These are phyloP conservation scores for Dujonia santamariae DNA, from an alignment of 1,139 yeast species.

Conservation along the genomic window DNA sequence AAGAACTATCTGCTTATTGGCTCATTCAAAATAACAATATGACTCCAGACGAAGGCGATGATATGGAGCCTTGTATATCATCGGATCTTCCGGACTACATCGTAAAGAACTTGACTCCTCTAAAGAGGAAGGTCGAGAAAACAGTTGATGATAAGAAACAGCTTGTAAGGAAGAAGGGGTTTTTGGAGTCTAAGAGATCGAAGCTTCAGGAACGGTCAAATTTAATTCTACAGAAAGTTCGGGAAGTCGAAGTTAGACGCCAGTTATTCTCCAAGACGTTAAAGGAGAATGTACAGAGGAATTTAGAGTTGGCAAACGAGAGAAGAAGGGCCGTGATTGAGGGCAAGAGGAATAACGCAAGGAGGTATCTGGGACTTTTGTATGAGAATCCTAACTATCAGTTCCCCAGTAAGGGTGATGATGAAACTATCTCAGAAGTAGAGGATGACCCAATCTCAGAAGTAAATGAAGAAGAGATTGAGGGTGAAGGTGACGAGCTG, in stretches of 20 bases:
- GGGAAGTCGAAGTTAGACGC: constrained; percentile 12
- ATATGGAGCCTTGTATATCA: constrained; percentile 2
- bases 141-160: constrained; percentile 3
- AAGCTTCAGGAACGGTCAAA: constrained; percentile 15
- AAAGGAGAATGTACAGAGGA: constrained; percentile 11
- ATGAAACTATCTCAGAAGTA: no score
- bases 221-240: constrained; percentile 13
- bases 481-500: no score
- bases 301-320: constrained; percentile 15
- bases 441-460: no score
- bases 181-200: constrained; percentile 10
- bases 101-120: constrained; percentile 18
- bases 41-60: background rate
- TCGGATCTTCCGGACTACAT: constrained; percentile 15
- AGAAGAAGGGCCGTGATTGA: constrained; percentile 17
- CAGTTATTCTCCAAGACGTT: constrained; percentile 9
- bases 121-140: constrained; percentile 8
- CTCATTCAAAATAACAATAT: no score
- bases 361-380: constrained; percentile 3
- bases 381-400: background rate
- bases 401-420: no score
- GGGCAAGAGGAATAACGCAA: constrained; percentile 15
- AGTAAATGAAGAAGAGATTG: no score
- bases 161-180: constrained; percentile 6
- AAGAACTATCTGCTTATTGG: no score